Evolutionary conservation across 331 rosid species (phyloP).

Genomic region (Rhamnella rubrinervis): DNA sequence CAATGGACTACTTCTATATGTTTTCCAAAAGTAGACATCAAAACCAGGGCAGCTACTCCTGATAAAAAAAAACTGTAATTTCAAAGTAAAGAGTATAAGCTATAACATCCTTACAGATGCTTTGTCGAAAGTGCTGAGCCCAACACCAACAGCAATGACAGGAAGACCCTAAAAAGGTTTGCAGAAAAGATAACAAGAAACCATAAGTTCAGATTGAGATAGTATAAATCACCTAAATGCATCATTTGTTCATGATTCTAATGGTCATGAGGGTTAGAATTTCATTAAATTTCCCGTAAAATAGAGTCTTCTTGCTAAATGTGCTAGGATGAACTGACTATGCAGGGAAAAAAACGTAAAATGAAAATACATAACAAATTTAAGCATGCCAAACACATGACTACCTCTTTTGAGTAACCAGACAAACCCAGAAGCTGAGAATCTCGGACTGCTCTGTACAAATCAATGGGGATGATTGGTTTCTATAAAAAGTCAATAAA

Average conservation of each 20-base stretch:
- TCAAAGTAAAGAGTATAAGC: conserved; percentile 13
- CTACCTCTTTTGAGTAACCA: conserved; percentile 93
- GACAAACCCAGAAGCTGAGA: conserved; percentile 81
- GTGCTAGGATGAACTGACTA: conserved; percentile 9
- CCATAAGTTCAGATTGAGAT: not conserved
- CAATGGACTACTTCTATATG: not conserved
- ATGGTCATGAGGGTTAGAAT: too few species aligned
- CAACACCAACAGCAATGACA: conserved; percentile 66
- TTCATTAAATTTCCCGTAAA: too few species aligned
- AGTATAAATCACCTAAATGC: not conserved
- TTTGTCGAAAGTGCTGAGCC: conserved; percentile 83
- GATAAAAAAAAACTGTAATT: not conserved
- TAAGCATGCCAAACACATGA: conserved; percentile 7
- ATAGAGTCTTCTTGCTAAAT: not conserved
- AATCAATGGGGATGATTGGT: conserved; percentile 66
- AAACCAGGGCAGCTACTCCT: not conserved
- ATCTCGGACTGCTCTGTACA: conserved; percentile 67
- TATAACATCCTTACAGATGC: conserved; percentile 71
- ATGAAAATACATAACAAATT: conserved; percentile 3
- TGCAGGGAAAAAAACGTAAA: not conserved
- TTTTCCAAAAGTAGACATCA: conserved; percentile 1
- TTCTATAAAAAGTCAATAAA: conserved; percentile 46
- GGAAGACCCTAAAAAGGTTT: conserved; percentile 55
- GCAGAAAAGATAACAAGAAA: conserved; percentile 21
- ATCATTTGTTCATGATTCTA: too few species aligned